A percentile compares a stretch with the other conserved stretches of the same genome.
phyloP scores from a whole-genome alignment of 208 protist species.

The Trypanosoma lewisi region DNA sequence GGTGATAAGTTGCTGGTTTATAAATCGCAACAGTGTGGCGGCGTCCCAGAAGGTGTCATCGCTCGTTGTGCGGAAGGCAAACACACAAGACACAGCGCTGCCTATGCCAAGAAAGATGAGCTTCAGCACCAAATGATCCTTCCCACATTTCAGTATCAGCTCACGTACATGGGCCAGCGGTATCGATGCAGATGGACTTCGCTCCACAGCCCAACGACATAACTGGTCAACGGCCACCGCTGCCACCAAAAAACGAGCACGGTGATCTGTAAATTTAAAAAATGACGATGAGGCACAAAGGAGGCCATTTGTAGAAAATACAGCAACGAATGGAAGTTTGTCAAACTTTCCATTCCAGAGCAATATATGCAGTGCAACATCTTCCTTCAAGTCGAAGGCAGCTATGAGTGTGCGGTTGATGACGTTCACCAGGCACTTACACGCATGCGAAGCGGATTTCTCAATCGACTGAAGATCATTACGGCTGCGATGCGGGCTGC shows the following conservation, averaged over 20 bases:
- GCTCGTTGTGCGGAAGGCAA: slow-evolving; percentile 31
- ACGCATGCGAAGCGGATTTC: slow-evolving; percentile 5
- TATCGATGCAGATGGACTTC: not conserved
- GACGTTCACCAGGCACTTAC: slow-evolving; percentile 19
- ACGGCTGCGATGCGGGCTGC: not conserved
- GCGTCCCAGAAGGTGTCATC: slow-evolving; percentile 11
- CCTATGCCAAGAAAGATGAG: slow-evolving; percentile 52
- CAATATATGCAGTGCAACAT: slow-evolving; percentile 9
- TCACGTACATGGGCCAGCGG: slow-evolving; percentile 15
- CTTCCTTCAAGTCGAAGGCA: slow-evolving; percentile 3
- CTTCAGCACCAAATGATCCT: slow-evolving; percentile 20
- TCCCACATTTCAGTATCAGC: slow-evolving; percentile 13
- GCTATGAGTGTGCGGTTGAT: slow-evolving; percentile 26
- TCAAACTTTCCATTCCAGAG: slow-evolving; percentile 5
- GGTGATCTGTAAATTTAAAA: slow-evolving; percentile 28
- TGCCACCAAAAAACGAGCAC: slow-evolving; percentile 39
- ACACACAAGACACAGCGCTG: slow-evolving; percentile 37
- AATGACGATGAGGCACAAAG: slow-evolving; percentile 48
- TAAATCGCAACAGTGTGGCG: slow-evolving; percentile 7
- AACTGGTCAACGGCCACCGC: slow-evolving; percentile 54
- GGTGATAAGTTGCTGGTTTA: slow-evolving; percentile 12
- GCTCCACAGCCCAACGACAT: slow-evolving; percentile 18
- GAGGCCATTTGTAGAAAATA: slow-evolving; percentile 57
- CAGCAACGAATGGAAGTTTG: slow-evolving; percentile 32
- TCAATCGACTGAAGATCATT: slow-evolving; percentile 17